Base-by-base conservation (phyloP, 2,329 filamentous ascomycete genomes). In the Pyricularia pennisetigena region DNA sequence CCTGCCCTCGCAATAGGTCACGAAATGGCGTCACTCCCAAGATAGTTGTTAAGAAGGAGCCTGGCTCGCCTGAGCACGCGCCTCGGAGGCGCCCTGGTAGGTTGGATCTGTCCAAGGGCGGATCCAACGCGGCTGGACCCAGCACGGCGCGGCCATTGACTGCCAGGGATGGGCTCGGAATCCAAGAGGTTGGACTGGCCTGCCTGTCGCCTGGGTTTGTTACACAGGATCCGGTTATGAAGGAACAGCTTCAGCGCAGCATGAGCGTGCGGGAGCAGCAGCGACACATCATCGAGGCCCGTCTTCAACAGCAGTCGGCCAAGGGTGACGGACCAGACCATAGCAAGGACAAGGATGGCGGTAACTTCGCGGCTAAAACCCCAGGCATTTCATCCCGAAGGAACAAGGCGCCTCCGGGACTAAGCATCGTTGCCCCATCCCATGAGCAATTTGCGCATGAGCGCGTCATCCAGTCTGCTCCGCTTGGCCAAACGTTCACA, bases 11-110 rank as follows among this genome's bases (percentile, higher is more conserved):
- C 62, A 65, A 70, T 73, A 83, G 83, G 72, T 76, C 83, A 78
- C 84, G 83, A 80, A 83, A 79, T 82, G 81, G 77, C 77, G 83
- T 80, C 64, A 78, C 79, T 30, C 91, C 92, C 59, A 94, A 92
- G 80, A 96, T 97, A 71, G 86, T 97, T 71, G 94, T 99, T 69
- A 98, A 98, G 84, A 97, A 97, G 80, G 95, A 99, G 79, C 94
- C 94, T 41, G 87, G 90, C 61, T 97, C 94, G 64, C 94, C 94
- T 68, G 90, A 90, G 71, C 87, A 95, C 74, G 84, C 88, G 69
- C 86, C 90, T 68, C 86, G 91, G 67, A 92, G 92, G 74, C 86
- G 92, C 69, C 92, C 92, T 16, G 86, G 90, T 74, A 90, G 88
- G 75, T 85, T 96, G 69, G 91, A 95, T 77, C 85, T 96, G 35